These are phyloP conservation scores for Colletotrichum phormii DNA, from an alignment of 2,329 filamentous ascomycete genomes.

Conservation along the genomic window DNA sequence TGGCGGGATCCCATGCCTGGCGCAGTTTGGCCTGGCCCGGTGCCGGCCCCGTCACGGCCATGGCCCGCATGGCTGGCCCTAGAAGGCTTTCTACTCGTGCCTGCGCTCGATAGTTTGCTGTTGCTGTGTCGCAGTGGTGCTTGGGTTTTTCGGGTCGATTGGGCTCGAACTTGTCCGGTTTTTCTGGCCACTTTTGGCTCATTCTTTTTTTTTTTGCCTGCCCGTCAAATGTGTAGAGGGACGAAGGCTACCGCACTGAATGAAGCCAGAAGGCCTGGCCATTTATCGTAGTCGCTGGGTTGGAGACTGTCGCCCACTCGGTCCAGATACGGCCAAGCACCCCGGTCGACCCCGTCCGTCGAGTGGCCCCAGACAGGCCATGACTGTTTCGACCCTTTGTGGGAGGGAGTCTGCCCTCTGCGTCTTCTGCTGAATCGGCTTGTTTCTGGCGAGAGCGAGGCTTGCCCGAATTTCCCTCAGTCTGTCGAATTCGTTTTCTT, in stretches of 20 bases:
- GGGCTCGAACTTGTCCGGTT: constrained; percentile 4
- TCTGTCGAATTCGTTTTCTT: background rate
- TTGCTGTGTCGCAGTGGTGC: constrained; percentile 3
- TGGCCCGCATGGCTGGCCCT: constrained; percentile 33
- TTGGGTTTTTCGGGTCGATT: constrained; percentile 10
- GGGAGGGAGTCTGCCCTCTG: constrained; percentile 21
- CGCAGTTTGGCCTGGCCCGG: constrained; percentile 19
- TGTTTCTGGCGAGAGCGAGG: background rate
- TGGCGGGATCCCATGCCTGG: constrained; percentile 34
- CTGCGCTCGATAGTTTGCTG: constrained; percentile 13
- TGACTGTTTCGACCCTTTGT: constrained; percentile 24
- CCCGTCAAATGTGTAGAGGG: background rate
- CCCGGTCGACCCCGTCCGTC: constrained; percentile 29
- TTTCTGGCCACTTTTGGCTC: background rate
- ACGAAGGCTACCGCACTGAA: background rate
- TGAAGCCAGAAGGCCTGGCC: constrained; percentile 18
- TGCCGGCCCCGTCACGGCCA: constrained; percentile 20
- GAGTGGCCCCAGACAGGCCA: constrained; percentile 20
- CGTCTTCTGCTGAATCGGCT: background rate
- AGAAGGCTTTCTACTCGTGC: constrained; percentile 11
- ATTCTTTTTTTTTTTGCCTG: background rate
- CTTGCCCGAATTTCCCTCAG: background rate
- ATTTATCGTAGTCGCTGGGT: constrained; percentile 7
- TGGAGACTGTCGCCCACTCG: constrained; percentile 10
- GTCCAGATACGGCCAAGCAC: constrained; percentile 21